phyloP scores from a whole-genome alignment of 495 filamentous ascomycete species.

The Penicillium chermesinum region DNA sequence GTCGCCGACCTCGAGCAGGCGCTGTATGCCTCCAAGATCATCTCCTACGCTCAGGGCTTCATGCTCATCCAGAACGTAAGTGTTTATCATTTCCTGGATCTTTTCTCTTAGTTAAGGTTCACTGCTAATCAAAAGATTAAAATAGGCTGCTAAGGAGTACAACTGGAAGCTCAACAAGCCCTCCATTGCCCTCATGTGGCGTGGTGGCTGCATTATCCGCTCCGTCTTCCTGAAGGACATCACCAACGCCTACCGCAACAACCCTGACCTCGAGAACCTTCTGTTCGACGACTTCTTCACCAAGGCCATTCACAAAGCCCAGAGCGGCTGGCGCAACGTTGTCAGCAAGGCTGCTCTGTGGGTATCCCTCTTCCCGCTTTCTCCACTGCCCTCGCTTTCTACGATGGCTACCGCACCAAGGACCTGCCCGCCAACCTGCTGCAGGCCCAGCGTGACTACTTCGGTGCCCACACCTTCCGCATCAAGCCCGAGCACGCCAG shows the following conservation, averaged over 20 bases:
- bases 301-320: constrained; percentile 93
- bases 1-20: constrained; percentile 97
- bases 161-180: constrained; percentile 99
- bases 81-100: constrained; percentile 1
- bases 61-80: constrained; percentile 99
- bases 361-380: constrained; percentile 95
- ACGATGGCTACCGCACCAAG: constrained; percentile 94
- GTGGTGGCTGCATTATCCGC: constrained; percentile 99
- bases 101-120: background rate
- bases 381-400: constrained; percentile 94
- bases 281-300: constrained; percentile 99
- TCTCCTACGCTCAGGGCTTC: constrained; percentile 98
- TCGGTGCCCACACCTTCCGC: constrained; percentile 96
- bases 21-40: constrained; percentile 98
- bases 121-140: constrained; percentile 1
- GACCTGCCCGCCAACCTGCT: constrained; percentile 95
- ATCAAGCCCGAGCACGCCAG: constrained; percentile 89
- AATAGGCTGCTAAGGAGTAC: constrained; percentile 88
- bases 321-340: constrained; percentile 92
- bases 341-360: constrained; percentile 86
- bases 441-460: constrained; percentile 99
- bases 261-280: constrained; percentile 95
- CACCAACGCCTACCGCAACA: constrained; percentile 88
- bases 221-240: constrained; percentile 99
- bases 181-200: constrained; percentile 99